phyloP scores from a whole-genome alignment of 2,329 filamentous ascomycete genomes.

The Xylaria sp. region DNA sequence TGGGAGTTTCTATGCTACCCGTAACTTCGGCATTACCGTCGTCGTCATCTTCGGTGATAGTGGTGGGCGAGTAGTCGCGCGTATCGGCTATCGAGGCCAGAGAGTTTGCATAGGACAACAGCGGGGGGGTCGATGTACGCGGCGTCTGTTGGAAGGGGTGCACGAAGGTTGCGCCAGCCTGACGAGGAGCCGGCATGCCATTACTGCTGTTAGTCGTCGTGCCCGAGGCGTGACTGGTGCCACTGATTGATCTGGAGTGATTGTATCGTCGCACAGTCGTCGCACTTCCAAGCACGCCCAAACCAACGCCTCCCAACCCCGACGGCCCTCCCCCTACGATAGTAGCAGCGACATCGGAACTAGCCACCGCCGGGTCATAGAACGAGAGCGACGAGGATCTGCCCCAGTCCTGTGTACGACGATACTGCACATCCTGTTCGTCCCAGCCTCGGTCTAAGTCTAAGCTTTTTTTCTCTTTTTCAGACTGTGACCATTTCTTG shows the following conservation, averaged over 20 bases:
- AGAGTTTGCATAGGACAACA: slow-evolving; percentile 64
- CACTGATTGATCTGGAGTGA: slow-evolving; percentile 64
- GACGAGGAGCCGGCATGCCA: slow-evolving; percentile 38
- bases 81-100: slow-evolving; percentile 53
- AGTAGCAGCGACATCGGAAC: background rate
- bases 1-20: background rate
- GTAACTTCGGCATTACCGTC: slow-evolving; percentile 35
- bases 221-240: slow-evolving; percentile 61
- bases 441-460: slow-evolving; percentile 66
- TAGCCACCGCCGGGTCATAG: slow-evolving; percentile 22
- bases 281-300: slow-evolving; percentile 15
- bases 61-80: slow-evolving; percentile 62
- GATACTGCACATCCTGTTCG: slow-evolving; percentile 53
- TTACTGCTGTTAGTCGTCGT: slow-evolving; percentile 58
- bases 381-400: slow-evolving; percentile 22
- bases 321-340: background rate
- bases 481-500: slow-evolving; percentile 56
- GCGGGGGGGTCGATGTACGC: slow-evolving; percentile 63
- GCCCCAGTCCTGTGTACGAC: slow-evolving; percentile 36
- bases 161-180: slow-evolving; percentile 57
- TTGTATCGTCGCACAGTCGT: slow-evolving; percentile 50
- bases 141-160: slow-evolving; percentile 71
- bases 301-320: slow-evolving; percentile 14
- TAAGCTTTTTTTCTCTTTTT: slow-evolving; percentile 66
- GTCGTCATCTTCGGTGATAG: slow-evolving; percentile 60